Evolutionary conservation across 2,329 filamentous ascomycete species (phyloP).

Genomic region (Hyphodiscus sp.): DNA sequence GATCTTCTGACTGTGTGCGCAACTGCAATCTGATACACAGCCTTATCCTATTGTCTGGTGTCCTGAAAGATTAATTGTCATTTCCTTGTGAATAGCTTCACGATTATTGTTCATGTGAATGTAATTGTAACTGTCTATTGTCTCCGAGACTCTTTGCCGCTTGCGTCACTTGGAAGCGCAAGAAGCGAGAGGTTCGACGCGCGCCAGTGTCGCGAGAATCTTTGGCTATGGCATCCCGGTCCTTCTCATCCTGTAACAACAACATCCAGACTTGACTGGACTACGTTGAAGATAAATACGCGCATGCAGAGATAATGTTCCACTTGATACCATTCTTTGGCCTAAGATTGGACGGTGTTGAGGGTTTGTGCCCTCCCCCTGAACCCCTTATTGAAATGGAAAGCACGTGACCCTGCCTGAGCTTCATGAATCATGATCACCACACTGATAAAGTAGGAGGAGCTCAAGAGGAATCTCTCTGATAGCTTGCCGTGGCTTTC

Average conservation of each 20-base stretch:
- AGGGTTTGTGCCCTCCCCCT: background rate
- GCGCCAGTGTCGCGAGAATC: conserved; percentile 6
- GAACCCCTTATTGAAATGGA: background rate
- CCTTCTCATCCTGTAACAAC: background rate
- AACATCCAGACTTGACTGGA: background rate
- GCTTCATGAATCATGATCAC: background rate
- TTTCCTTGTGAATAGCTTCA: background rate
- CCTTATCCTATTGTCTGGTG: background rate
- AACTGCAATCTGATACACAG: background rate
- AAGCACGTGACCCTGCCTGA: background rate
- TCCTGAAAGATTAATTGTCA: background rate
- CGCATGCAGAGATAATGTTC: background rate
- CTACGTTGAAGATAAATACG: background rate
- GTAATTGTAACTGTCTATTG: background rate
- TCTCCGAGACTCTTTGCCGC: background rate
- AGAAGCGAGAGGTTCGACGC: conserved; percentile 8
- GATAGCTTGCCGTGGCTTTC: too few species aligned
- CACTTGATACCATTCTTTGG: background rate
- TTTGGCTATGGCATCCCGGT: background rate
- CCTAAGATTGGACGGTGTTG: background rate
- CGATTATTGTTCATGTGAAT: background rate
- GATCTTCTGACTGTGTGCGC: background rate
- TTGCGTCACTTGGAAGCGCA: conserved; percentile 4
- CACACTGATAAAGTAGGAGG: too few species aligned
- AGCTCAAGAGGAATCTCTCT: too few species aligned